Evolutionary conservation across 2,329 filamentous ascomycete genomes (phyloP), one percentile per base, ranked within the genome.

Genomic region (Trichoderma koningii): DNA sequence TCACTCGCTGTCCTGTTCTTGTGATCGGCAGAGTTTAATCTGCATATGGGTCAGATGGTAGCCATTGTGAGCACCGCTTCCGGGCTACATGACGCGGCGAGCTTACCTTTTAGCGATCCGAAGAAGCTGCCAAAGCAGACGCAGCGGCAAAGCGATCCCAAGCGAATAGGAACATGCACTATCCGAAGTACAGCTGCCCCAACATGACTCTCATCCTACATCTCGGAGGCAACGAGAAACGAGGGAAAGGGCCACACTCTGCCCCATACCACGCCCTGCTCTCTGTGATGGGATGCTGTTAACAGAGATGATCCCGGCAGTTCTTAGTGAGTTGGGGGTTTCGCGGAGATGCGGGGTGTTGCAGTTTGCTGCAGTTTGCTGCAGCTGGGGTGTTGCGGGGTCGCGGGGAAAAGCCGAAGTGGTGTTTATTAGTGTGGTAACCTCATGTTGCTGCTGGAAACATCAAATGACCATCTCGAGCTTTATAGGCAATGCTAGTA

Each of bases 261-360:
- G 19, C 10, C n/a, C 17, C 5, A n/a, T 44, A 17, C 9, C 15
- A 44, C 15, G 4, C 12, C 12, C n/a, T 5, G n/a, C 23, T 19
- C 7, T 6, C 9, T 21, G n/a, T 12, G 17, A n/a, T n/a, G 26
- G 48, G 55, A 38, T 45, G 42, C 42, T 47, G 10, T 34, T 26
- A 34, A 34, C 50, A 52, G 30, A 19, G 30, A 34, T 34, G 21
- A 23, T 3, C 21, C 21, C 10, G 30, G 30, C 7, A 10, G 30
- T 34, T 34, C 2, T 30, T 10, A 30, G 17, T 19, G 6, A 7
- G 48, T 57, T n/a, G 28, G 7, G 34, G n/a, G 26, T 15, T n/a
- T 28, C n/a, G 42, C 30, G 45, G 55, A 48, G 44, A 59, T 59
- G 55, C 42, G 55, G 55, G 55, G 55, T 59, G 55, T 59, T 59